Conservation (phyloP, 148 eudicot genomes). For the Arbutus unedo region DNA sequence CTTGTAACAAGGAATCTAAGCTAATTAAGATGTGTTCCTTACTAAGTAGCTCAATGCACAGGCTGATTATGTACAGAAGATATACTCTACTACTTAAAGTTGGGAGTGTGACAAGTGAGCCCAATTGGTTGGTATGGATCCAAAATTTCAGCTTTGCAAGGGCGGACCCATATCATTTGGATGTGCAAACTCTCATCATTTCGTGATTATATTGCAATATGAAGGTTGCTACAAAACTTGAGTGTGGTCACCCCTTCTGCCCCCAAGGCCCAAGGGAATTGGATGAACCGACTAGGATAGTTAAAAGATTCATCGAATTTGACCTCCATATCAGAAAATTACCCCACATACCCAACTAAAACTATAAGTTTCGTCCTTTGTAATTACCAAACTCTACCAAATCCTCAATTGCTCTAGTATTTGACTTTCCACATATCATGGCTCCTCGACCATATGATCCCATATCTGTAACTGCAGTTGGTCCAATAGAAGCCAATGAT, state of each 20-base stretch:
- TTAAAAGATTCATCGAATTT: not conserved
- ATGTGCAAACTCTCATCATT: not conserved
- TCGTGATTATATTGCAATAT: not conserved
- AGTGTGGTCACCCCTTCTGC: not conserved
- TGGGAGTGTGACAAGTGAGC: not conserved
- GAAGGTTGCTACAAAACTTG: not conserved
- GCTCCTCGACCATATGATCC: not conserved
- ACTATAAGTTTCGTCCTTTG: not conserved
- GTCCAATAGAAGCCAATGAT: not conserved
- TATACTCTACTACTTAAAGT: too few species aligned
- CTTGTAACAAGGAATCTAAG: too few species aligned
- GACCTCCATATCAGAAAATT: not conserved
- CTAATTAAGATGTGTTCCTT: too few species aligned
- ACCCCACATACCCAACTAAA: not conserved
- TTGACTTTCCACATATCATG: not conserved
- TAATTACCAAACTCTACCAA: not conserved
- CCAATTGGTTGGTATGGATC: not conserved
- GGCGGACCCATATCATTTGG: not conserved
- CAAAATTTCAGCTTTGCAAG: not conserved
- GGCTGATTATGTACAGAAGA: too few species aligned
- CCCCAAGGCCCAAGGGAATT: not conserved
- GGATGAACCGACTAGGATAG: not conserved
- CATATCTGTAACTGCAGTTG: not conserved
- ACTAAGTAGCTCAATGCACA: too few species aligned
- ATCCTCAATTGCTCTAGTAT: not conserved